Base-by-base conservation (phyloP, 768 basidiomycete species). In the Cystobasidium tubakii region DNA sequence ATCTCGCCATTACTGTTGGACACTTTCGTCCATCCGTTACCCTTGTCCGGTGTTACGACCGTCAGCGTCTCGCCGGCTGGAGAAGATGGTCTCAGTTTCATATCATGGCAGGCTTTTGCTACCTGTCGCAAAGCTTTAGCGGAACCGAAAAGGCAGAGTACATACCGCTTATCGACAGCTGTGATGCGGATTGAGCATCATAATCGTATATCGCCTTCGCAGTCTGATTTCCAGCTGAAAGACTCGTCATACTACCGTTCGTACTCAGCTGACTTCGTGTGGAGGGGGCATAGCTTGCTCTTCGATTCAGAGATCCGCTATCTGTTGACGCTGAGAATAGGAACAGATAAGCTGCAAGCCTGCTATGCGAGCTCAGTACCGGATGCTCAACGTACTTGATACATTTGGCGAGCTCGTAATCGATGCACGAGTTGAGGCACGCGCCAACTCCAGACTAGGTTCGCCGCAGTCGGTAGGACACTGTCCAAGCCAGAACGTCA, bases 391-490 rank as follows among this genome's bases (percentile, higher is more conserved):
- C 33, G 9, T 21, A 31, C 63, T 33, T 25, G 63, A 36, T 1
- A 46, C 36, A 42, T 46, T 34, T 15, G 63, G 36, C 25, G 63
- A 39, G 36, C 36, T 46, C 15, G 43, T 19, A 7, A 65, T 65
- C 4, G 63, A 34, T 31, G 63, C 63, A 15, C 63, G 63, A 34
- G 57, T 71, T 3, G 69, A 46, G 1, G 69, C 69, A 36, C 69
- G 50, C 12, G 50, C 44, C 17, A 25, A 23, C 6, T 55, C 54
- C 23, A 71, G 54, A 6, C 29, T 60, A 13, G 69, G 69, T n/a
- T 71, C 55, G 36, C 69, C 69, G 27, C 69, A 71, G 36, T 71
- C 69, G 3, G 69, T 54, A 10, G 69, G 69, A 71, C 69, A 71
- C 69, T 71, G 36, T 19, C n/a, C 6, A 50, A 55, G 13, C 27